Evolutionary conservation across 805 yeast species (phyloP), one percentile per base, ranked within the genome.

Genomic region (Candida gorgasii): DNA sequence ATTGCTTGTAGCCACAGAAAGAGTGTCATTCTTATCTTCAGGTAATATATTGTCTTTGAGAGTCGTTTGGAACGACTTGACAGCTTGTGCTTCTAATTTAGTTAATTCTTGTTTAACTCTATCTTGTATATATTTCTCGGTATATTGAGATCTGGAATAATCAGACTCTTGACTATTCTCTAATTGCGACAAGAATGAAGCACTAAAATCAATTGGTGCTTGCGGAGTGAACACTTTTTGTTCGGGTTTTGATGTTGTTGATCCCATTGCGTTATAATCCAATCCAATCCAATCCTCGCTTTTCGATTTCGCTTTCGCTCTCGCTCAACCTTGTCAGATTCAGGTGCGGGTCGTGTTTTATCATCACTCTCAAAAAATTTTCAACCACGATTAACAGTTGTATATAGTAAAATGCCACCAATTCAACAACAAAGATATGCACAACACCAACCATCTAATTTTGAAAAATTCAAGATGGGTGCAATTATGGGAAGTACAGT

Each of bases 401-500:
- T 40, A 33, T 15, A 40, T 34, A 40, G 39, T 18, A 28, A 35
- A 35, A 75, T 76, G 80, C 82, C 82, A 47, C 89, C 89, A 62
- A 84, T 80, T 51, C 86, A 76, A 62, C 86, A 82, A 65, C 75
- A 77, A 47, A 84, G 80, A 60, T 73, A 72, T 50, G 71, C 58
- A 16, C 61, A 57, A 35, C 72, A 67, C 24, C 82, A 81, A 54
- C 96, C 95, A 44, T 85, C 97, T 37, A 82, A 85, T 66, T 89
- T 90, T 71, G 97, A 93, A 43, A 93, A 93, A 72, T 87, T 93
- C 79, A 93, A 93, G 71, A 93, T 93, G 98, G 99, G 99, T 42
- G 84, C 89, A 47, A 72, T 92, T 72, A 93, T 93, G 97, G 99
- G 99, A 49, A 70, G 82, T 44, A 79, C 89, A 26, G 90, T 84